phyloP scores from a whole-genome alignment of 1,139 yeast genomes.

The Suhomyces ambrosiae region DNA sequence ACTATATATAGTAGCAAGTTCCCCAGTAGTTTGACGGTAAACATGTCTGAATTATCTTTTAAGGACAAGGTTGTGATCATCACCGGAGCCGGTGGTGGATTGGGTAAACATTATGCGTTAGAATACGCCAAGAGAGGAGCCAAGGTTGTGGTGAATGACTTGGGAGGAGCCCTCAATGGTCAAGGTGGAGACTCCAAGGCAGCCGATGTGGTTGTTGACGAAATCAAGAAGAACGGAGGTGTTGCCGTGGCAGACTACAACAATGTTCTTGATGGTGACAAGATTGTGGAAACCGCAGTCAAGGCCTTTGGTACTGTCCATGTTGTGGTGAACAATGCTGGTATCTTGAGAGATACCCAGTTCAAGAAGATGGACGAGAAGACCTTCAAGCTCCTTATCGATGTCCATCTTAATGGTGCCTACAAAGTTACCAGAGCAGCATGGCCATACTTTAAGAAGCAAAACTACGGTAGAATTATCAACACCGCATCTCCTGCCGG shows the following conservation, averaged over 20 bases:
- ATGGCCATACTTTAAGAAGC: conserved; percentile 88
- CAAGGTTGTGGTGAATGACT: conserved; percentile 87
- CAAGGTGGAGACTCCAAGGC: conserved; percentile 66
- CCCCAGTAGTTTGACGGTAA: conserved; percentile 4
- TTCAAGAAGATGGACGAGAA: conserved; percentile 81
- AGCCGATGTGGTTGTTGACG: conserved; percentile 88
- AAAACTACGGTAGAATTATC: conserved; percentile 82
- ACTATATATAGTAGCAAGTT: conserved; percentile 8
- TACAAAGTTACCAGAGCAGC: conserved; percentile 86
- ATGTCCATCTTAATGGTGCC: conserved; percentile 90
- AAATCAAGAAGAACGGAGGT: conserved; percentile 76
- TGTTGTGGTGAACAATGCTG: conserved; percentile 90
- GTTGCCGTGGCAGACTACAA: conserved; percentile 92
- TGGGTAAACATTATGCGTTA: conserved; percentile 85
- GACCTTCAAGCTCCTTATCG: conserved; percentile 78
- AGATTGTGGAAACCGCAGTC: conserved; percentile 83
- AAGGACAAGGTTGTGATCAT: conserved; percentile 86
- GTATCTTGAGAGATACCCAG: conserved; percentile 77
- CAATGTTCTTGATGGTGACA: conserved; percentile 85
- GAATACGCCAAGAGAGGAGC: conserved; percentile 92
- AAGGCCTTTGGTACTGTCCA: conserved; percentile 88
- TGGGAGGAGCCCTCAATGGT: conserved; percentile 83
- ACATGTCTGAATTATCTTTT: conserved; percentile 49
- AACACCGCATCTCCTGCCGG: conserved; percentile 98
- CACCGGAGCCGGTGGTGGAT: conserved; percentile 98